Conservation (phyloP, 202 grass and related monocot species). For the Brachypodium distachyon region DNA sequence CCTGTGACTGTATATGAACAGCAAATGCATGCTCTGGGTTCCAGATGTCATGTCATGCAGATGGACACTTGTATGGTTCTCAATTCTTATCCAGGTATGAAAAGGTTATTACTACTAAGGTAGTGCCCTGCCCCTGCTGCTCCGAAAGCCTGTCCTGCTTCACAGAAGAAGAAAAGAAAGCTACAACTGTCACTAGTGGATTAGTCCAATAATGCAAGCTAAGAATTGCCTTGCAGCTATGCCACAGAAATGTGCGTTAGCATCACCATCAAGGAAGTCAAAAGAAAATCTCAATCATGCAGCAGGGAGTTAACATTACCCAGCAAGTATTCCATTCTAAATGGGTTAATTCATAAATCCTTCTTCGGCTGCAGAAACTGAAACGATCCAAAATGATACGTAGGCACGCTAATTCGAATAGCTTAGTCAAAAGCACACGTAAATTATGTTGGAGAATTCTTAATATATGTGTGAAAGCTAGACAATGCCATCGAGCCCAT, state of each 20-base stretch:
- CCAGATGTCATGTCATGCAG: slow-evolving; percentile 10
- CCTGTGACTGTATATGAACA: not conserved
- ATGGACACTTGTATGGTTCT: slow-evolving; percentile 13
- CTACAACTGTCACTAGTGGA: not conserved
- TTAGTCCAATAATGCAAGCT: not conserved
- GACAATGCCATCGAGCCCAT: not conserved
- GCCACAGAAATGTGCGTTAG: slow-evolving; percentile 10
- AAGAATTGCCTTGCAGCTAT: not conserved
- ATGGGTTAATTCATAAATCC: not conserved
- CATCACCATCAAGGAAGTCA: slow-evolving; percentile 19
- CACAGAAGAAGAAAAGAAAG: not conserved
- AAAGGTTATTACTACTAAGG: not conserved
- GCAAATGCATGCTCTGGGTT: not conserved
- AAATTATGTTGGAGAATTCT: not conserved
- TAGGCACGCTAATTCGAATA: not conserved
- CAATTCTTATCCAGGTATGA: not conserved
- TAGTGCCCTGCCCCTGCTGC: not conserved
- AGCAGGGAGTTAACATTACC: not conserved
- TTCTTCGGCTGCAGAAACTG: not conserved
- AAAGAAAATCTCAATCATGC: slow-evolving; percentile 23
- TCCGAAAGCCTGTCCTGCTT: not conserved
- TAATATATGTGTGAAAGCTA: too few relatives aligned
- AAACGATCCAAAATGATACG: slow-evolving; percentile 7
- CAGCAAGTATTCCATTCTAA: slow-evolving; percentile 5
- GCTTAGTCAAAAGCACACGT: not conserved